Evolutionary conservation across 768 basidiomycete genomes (phyloP), one percentile per base, ranked within the genome.

Genomic region (Nidularia sp.): DNA sequence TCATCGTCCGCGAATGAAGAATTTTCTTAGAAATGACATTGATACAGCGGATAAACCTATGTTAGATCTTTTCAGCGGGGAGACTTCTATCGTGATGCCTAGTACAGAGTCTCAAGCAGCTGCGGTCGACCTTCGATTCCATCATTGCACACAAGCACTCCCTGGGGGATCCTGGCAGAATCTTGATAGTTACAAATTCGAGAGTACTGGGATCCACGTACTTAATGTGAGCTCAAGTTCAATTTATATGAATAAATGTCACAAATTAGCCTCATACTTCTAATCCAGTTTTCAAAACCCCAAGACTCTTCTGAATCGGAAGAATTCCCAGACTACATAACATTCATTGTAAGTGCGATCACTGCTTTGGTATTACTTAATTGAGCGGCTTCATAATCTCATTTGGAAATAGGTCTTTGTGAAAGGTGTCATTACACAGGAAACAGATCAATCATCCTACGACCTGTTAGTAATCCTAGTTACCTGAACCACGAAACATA

Each of bases 291-390:
- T 33, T 42, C 5, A 57, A 52, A 31, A 53, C 56, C 8, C n/a
- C 48, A 18, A 46, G 32, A n/a, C n/a, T n/a, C n/a, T n/a, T n/a
- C n/a, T 15, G 53, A 50, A 6, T 53, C 56, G 4, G 34, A 41
- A n/a, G 50, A 52, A n/a, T 57, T 57, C 35, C 56, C 56, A 29
- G 56, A 57, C 43, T 57, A 57, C 49, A 36, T 52, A n/a, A 52
- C 50, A 3, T 54, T 45, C 43, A 50, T 53, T 5, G 56, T 55
- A 25, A 18, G 36, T 39, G 36, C 7, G 7, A 7, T 39, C 36
- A 7, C 36, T n/a, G n/a, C n/a, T n/a, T n/a, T n/a, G n/a, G n/a
- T n/a, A n/a, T n/a, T 39, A 39, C 36, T 7, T 39, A 39, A 7
- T n/a, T 39, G n/a, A 39, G 7, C n/a, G 36, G n/a, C n/a, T 39